A percentile compares a stretch with the other conserved stretches of the same genome.
Evolutionary conservation across 345 rosid species (phyloP).

Genomic region (Odontarrhena argentea): DNA sequence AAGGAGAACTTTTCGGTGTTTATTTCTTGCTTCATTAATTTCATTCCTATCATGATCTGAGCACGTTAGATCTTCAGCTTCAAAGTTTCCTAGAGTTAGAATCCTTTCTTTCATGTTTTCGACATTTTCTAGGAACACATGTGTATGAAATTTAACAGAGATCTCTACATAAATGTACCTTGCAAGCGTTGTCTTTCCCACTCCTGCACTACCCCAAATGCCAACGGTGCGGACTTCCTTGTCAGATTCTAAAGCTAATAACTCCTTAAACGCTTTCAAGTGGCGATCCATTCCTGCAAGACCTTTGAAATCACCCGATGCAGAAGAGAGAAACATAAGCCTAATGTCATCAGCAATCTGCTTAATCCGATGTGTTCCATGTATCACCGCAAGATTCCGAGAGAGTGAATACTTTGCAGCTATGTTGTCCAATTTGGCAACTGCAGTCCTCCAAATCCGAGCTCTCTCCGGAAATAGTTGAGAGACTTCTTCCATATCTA

Average conservation of each 20-base stretch:
- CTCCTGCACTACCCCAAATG: constrained; percentile 11
- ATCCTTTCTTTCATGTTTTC: neutral
- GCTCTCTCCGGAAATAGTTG: neutral
- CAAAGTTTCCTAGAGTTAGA: neutral
- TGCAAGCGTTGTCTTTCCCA: constrained; percentile 11
- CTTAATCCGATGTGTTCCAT: constrained; percentile 11
- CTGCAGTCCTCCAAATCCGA: constrained; percentile 10
- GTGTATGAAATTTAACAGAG: neutral
- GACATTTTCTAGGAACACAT: constrained; percentile 4
- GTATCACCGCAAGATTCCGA: constrained; percentile 6
- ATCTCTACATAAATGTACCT: neutral
- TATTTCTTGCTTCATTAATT: neutral
- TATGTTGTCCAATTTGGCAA: neutral
- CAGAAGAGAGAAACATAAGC: constrained; percentile 17
- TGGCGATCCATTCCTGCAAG: constrained; percentile 14
- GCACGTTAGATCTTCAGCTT: neutral
- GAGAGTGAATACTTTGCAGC: neutral
- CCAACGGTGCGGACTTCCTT: neutral
- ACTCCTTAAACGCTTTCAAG: neutral
- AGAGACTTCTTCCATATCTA: neutral
- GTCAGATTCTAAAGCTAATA: constrained; percentile 1
- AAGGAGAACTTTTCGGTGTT: constrained; percentile 2
- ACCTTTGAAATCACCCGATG: constrained; percentile 10
- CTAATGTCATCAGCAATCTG: neutral
- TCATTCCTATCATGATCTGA: neutral